Conservation (phyloP, 345 rosid species). For the Populus alba region DNA sequence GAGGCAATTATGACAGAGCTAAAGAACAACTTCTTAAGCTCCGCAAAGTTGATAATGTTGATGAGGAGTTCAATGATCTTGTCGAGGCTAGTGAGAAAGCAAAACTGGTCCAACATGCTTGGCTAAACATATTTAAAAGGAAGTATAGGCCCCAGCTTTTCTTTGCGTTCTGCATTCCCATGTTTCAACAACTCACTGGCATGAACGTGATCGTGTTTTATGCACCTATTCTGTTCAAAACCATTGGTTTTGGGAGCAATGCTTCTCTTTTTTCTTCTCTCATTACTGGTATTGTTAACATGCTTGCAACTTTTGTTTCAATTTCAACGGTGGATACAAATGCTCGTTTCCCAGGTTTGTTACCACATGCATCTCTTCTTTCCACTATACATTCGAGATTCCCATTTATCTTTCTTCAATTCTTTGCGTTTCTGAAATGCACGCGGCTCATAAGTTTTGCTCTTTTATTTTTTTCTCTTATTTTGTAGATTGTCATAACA, state of each 20-base stretch:
- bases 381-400: too few species aligned
- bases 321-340: conserved; percentile 33
- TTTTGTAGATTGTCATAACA: conserved; percentile 37
- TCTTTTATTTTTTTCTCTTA: background rate
- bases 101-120: conserved; percentile 25
- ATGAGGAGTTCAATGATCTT: conserved; percentile 38
- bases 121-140: conserved; percentile 19
- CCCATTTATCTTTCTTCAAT: too few species aligned
- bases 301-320: conserved; percentile 22
- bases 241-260: conserved; percentile 27
- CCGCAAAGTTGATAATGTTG: conserved; percentile 27
- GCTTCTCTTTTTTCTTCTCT: conserved; percentile 32
- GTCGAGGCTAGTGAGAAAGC: conserved; percentile 26
- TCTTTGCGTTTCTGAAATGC: background rate
- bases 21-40: conserved; percentile 16
- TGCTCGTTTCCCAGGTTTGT: conserved; percentile 34
- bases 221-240: conserved; percentile 39
- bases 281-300: conserved; percentile 31
- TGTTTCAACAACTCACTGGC: conserved; percentile 39
- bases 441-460: background rate
- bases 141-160: conserved; percentile 37
- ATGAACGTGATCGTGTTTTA: conserved; percentile 47
- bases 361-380: background rate
- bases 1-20: conserved; percentile 25
- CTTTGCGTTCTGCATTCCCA: conserved; percentile 33